Percentiles rank a stretch among this genome's conserved stretches.
Conservation (phyloP, 257 asterid species). For the Petunia secreta region DNA sequence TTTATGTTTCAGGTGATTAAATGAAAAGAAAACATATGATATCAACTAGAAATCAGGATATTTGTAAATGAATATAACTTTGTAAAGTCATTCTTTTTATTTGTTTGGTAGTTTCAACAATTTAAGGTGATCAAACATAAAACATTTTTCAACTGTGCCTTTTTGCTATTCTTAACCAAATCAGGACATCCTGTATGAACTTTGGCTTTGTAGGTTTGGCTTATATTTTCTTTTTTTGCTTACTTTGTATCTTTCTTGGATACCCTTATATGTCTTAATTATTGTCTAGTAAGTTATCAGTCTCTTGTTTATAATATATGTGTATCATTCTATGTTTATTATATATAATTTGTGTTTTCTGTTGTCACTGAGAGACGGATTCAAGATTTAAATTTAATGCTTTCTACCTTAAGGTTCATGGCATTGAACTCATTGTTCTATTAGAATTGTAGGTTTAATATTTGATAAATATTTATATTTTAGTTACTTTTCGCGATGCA, state of each 20-base stretch:
- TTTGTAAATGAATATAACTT: neutral
- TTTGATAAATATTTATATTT: too few relatives aligned
- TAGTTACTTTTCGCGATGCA: too few relatives aligned
- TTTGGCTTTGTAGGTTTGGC: conserved; percentile 42
- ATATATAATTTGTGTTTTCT: neutral
- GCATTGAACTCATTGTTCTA: too few relatives aligned
- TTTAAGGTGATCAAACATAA: neutral
- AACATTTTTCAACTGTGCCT: neutral
- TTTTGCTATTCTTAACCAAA: neutral
- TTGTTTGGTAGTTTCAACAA: neutral
- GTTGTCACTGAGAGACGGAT: neutral
- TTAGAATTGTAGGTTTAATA: too few relatives aligned
- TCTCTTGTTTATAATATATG: neutral
- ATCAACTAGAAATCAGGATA: neutral
- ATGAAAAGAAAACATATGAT: neutral
- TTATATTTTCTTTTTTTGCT: conserved; percentile 33
- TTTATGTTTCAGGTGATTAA: too few relatives aligned
- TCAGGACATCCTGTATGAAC: neutral
- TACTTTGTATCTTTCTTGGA: neutral
- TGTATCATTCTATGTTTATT: neutral
- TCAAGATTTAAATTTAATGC: too few relatives aligned
- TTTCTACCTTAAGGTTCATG: too few relatives aligned
- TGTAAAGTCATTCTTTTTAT: neutral
- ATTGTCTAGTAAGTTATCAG: conserved; percentile 15
- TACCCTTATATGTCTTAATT: conserved; percentile 9